Percentiles rank a stretch among this genome's conserved stretches.
Conservation (phyloP, 2,329 filamentous ascomycete genomes). For the Hypomyces rosellus region DNA sequence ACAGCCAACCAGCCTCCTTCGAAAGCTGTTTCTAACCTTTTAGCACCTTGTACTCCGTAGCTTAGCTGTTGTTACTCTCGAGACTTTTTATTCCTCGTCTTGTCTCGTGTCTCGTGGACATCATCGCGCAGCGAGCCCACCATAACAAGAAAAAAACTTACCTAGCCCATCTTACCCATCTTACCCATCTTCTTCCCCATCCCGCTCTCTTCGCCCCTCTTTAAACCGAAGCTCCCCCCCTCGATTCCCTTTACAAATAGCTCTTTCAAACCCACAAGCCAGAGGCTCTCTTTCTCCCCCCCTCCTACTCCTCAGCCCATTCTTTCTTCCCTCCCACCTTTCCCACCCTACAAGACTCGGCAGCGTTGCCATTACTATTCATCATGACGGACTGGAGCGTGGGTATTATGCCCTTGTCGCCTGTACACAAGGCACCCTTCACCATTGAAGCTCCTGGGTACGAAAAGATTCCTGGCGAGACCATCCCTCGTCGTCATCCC, state of each 20-base stretch:
- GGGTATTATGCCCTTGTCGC: slow-evolving; percentile 46
- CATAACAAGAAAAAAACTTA: too few relatives aligned
- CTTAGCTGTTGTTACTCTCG: neutral
- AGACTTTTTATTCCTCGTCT: neutral
- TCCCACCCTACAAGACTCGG: neutral
- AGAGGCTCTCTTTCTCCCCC: neutral
- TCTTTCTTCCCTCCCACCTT: neutral
- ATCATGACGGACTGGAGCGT: slow-evolving; percentile 28
- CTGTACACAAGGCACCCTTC: slow-evolving; percentile 65
- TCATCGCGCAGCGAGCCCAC: slow-evolving; percentile 4
- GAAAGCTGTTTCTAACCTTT: neutral
- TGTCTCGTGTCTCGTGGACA: neutral
- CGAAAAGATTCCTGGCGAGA: slow-evolving; percentile 70
- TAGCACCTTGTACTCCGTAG: neutral
- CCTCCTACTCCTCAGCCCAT: neutral
- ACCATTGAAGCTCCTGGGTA: slow-evolving; percentile 65
- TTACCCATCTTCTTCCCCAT: too few relatives aligned
- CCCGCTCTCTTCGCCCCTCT: too few relatives aligned
- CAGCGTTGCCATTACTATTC: neutral
- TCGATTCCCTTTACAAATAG: neutral
- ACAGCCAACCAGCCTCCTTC: too few relatives aligned
- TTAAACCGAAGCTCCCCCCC: too few relatives aligned
- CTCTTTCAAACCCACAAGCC: neutral
- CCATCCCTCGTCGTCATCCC: slow-evolving; percentile 71
- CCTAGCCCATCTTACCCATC: too few relatives aligned